Evolutionary conservation across 2,329 filamentous ascomycete genomes (phyloP).

Genomic region (Drechslerella dactyloides): DNA sequence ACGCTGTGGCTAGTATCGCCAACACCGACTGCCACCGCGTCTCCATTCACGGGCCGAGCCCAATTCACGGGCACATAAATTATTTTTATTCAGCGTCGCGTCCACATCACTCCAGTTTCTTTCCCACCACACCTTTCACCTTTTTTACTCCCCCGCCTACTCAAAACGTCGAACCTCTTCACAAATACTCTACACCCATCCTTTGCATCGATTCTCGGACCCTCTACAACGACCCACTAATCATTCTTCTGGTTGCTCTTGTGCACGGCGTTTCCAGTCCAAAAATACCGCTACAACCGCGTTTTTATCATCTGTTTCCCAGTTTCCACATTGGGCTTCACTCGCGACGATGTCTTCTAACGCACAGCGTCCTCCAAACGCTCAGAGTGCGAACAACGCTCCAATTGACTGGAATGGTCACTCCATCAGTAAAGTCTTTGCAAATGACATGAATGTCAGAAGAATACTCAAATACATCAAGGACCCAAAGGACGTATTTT

Average conservation of each 20-base stretch:
- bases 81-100: neutral
- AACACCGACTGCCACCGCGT: too few species aligned
- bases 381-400: neutral
- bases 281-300: too few species aligned
- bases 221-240: too few species aligned
- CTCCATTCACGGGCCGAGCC: too few species aligned
- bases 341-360: too few species aligned
- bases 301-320: too few species aligned
- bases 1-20: too few species aligned
- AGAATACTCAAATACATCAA: slow-evolving; percentile 16
- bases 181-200: neutral
- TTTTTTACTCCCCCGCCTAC: neutral
- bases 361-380: too few species aligned
- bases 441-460: slow-evolving; percentile 21
- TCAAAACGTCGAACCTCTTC: neutral
- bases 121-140: neutral
- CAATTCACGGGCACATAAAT: too few species aligned
- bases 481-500: slow-evolving; percentile 8
- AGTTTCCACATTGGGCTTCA: too few species aligned
- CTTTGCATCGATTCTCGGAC: neutral
- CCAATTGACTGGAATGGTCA: neutral
- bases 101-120: neutral
- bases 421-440: slow-evolving; percentile 14
- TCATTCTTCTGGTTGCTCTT: too few species aligned
- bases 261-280: too few species aligned